phyloP scores from a whole-genome alignment of 805 yeast genomes.

The Wickerhamomyces hampshirensis region DNA sequence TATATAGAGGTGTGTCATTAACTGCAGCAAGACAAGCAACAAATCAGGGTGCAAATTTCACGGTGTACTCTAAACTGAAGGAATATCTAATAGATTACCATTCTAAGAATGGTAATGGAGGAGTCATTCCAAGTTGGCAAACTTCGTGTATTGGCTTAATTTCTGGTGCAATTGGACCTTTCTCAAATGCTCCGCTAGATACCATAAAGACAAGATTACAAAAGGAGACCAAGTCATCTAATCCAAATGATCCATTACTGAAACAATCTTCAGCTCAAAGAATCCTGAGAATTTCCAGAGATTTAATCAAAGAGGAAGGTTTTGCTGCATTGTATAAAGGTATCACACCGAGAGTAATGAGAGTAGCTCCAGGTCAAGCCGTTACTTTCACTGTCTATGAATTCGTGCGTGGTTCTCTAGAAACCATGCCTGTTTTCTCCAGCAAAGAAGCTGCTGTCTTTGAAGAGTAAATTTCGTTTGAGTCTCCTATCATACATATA shows the following conservation, averaged over 20 bases:
- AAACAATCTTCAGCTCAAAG: slow-evolving; percentile 64
- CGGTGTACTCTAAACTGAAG: slow-evolving; percentile 85
- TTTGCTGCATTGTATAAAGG: slow-evolving; percentile 87
- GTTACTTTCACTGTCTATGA: slow-evolving; percentile 97
- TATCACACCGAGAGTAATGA: slow-evolving; percentile 97
- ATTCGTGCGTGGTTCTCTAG: slow-evolving; percentile 67
- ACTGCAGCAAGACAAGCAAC: slow-evolving; percentile 98
- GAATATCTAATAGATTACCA: slow-evolving; percentile 63
- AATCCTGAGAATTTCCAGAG: slow-evolving; percentile 74
- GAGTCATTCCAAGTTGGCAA: slow-evolving; percentile 83
- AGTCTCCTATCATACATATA: too few relatives aligned
- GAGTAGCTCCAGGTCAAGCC: slow-evolving; percentile 99
- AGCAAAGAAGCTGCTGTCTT: slow-evolving; percentile 25
- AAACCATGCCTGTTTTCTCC: slow-evolving; percentile 27
- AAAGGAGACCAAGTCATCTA: slow-evolving; percentile 65
- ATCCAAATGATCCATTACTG: slow-evolving; percentile 22
- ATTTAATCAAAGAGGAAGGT: slow-evolving; percentile 86
- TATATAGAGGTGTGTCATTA: slow-evolving; percentile 91
- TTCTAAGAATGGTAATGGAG: slow-evolving; percentile 30
- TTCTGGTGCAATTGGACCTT: slow-evolving; percentile 97
- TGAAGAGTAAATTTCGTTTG: slow-evolving; percentile 25
- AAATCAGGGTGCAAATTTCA: slow-evolving; percentile 97
- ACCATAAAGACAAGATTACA: slow-evolving; percentile 97
- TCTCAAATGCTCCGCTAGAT: slow-evolving; percentile 95
- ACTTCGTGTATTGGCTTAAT: slow-evolving; percentile 86